Evolutionary conservation across 768 basidiomycete species (phyloP), one percentile per base, ranked within the genome.

Genomic region (Amanita thiersii): DNA sequence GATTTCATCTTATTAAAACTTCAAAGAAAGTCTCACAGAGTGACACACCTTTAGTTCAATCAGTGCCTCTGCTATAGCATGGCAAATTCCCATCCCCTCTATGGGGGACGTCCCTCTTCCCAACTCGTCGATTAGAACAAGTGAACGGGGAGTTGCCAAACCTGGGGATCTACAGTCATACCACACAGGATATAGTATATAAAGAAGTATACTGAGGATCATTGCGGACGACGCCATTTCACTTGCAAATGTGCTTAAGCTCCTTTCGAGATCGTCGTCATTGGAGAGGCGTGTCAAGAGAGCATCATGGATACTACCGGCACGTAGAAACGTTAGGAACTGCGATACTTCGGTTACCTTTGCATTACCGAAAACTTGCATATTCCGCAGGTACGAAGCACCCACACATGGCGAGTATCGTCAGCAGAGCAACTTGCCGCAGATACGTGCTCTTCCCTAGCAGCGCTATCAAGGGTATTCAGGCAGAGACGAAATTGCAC

Each of bases 311-410:
- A 91, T 69, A 20, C 86, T 89, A 37, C 3, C 19, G 20, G 46
- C 14, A 20, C 34, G 12, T 20, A 31, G 38, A 14, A 14, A 23
- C 7, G 18, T 6, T 29, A 3, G 10, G n/a, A 6, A 17, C 30
- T 12, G 45, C 7, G 17, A 40, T n/a, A 17, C n/a, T n/a, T n/a
- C n/a, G n/a, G n/a, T n/a, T 12, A 19, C 21, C 8, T 15, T 3
- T 31, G 0, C 60, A 17, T 33, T 36, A 80, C 82, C 81, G 71
- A 57, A 98, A 91, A 53, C 85, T 90, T 4, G 88, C 91, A 56
- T 93, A 98, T 56, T 88, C 84, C 0, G 90, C 91, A 1, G 96
- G 91, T 3, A 99, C 87, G 53, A 86, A 94, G 58, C 81, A 90
- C 0, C 92, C 86, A 46, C 81, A 80, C 78, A 91, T 84, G 0